These are phyloP conservation scores for Candida xiaguanensis DNA, from an alignment of 805 yeast species.

Conservation along the genomic window DNA sequence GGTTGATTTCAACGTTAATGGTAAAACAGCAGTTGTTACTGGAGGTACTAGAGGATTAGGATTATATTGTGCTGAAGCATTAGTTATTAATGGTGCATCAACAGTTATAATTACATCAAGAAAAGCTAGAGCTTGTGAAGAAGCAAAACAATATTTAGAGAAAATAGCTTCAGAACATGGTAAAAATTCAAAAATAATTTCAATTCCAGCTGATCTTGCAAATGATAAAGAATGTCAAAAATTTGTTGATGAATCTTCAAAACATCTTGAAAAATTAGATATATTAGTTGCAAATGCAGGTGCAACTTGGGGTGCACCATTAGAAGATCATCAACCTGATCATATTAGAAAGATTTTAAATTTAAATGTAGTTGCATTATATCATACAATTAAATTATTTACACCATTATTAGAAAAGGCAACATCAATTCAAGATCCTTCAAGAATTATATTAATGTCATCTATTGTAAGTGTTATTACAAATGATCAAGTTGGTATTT, in stretches of 20 bases:
- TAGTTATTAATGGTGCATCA: constrained; percentile 59
- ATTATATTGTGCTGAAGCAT: constrained; percentile 60
- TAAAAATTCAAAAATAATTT: constrained; percentile 25
- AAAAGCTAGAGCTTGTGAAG: constrained; percentile 57
- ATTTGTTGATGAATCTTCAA: constrained; percentile 39
- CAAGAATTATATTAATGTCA: constrained; percentile 63
- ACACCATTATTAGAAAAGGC: constrained; percentile 53
- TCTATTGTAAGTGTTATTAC: constrained; percentile 56
- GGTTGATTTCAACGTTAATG: constrained; percentile 49
- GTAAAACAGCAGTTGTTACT: constrained; percentile 63
- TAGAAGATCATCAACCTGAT: constrained; percentile 55
- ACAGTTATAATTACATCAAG: constrained; percentile 63
- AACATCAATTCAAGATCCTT: constrained; percentile 53
- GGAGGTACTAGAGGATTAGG: constrained; percentile 81
- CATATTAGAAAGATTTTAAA: constrained; percentile 62
- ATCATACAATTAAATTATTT: constrained; percentile 59
- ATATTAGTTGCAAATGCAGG: constrained; percentile 77
- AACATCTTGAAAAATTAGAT: constrained; percentile 46
- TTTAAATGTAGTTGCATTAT: constrained; percentile 66
- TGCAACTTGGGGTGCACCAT: constrained; percentile 71
- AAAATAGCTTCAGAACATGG: constrained; percentile 32
- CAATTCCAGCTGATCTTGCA: constrained; percentile 58
- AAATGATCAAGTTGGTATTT: constrained; percentile 48
- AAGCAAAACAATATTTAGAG: constrained; percentile 44
- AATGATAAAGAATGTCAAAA: constrained; percentile 44